Evolutionary conservation across 495 filamentous ascomycete species (phyloP), one percentile per base, ranked within the genome.

Genomic region (Symbiotaphrina buchneri): DNA sequence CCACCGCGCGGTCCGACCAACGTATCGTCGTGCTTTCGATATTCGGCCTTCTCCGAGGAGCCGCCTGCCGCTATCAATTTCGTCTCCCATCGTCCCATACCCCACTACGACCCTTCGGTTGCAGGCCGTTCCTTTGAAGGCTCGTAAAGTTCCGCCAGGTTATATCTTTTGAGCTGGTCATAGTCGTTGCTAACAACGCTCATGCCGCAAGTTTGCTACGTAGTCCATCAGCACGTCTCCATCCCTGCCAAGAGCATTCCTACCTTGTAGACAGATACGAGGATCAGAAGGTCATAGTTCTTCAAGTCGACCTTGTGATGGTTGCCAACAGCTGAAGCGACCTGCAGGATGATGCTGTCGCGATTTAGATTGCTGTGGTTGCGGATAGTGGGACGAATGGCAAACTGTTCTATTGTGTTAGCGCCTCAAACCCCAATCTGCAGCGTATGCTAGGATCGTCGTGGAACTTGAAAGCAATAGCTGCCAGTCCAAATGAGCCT

Each of bases 241-340:
- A 28, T 27, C 13, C n/a, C 11, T 20, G 30, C 4, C 20, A 22
- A 27, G 35, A 40, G 29, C 31, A 28, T 20, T 15, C 28, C 30
- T 57, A 90, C 85, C 64, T 87, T 72, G 47, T 76, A 85, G 14
- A 99, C 58, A 41, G 91, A 79, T 20, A 97, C 71, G 21, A 94
- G 51, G 40, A 99, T 82, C 18, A 87, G 61, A 37, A 77, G 55
- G 49, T 95, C 83, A 19, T 81, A 82, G 17, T 66, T 61, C 19
- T 57, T 74, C 14, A 99, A 60, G 46, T 93, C 71, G 31, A 95
- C 87, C 14, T 68, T 74, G 46, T 95, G 90, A 20, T 59, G 53
- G 6, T 55, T 45, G 0, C 74, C 74, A 16, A 78, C 71, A 8
- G 56, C 50, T 20, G 60, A 57, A 2, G 87, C 87, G 18, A 94